phyloP scores from a whole-genome alignment of 116 monocot genomes.

The Trichopus zeylanicus region DNA sequence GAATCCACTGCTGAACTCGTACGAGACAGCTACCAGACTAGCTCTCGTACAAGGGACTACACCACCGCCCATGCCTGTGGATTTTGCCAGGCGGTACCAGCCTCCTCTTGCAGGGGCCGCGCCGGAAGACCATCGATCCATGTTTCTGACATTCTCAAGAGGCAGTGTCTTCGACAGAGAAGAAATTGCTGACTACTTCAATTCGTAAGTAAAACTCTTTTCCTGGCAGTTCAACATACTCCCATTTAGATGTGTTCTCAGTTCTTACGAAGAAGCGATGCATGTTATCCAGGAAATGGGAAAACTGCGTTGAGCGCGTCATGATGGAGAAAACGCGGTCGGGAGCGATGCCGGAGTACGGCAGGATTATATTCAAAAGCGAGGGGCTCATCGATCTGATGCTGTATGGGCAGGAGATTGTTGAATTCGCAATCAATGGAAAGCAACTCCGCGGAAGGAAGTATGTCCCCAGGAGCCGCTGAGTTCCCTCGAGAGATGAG shows the following conservation, averaged over 20 bases:
- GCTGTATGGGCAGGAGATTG: slow-evolving; percentile 23
- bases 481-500: no score
- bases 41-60: neutral
- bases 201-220: neutral
- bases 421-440: slow-evolving; percentile 28
- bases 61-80: neutral
- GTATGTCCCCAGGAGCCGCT: slow-evolving; percentile 17
- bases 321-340: slow-evolving; percentile 24
- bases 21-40: neutral
- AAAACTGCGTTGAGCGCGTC: slow-evolving; percentile 34
- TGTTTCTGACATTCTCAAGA: slow-evolving; percentile 12
- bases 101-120: neutral
- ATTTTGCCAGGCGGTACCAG: slow-evolving; percentile 1
- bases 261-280: no score
- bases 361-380: slow-evolving; percentile 36
- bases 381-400: slow-evolving; percentile 29
- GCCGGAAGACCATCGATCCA: slow-evolving; percentile 10
- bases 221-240: neutral
- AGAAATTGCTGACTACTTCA: slow-evolving; percentile 2
- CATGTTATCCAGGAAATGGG: slow-evolving; percentile 34
- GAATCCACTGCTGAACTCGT: neutral
- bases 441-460: slow-evolving; percentile 35
- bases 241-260: no score
- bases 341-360: slow-evolving; percentile 30
- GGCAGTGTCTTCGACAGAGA: neutral